A percentile compares a stretch with the other conserved stretches of the same genome.
phyloP scores from a whole-genome alignment of 1,284 basidiomycete species.

The Marasmius sp. region DNA sequence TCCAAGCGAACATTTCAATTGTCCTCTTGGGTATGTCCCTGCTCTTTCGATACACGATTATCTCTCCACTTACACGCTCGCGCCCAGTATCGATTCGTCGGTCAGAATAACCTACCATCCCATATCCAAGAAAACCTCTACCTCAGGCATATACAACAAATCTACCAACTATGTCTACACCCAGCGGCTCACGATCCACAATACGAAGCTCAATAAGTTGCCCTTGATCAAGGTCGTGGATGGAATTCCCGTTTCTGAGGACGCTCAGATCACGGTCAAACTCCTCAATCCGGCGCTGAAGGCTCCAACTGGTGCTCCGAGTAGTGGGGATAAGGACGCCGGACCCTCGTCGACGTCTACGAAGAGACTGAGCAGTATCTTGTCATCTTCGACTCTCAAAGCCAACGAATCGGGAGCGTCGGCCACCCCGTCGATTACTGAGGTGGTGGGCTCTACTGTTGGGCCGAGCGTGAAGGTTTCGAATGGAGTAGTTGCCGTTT shows the following conservation, averaged over 20 bases:
- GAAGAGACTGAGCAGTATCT: background rate
- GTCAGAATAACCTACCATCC: constrained; percentile 25
- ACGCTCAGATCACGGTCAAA: constrained; percentile 29
- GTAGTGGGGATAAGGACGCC: background rate
- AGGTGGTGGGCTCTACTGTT: background rate
- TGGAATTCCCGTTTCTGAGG: constrained; percentile 34
- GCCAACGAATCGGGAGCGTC: background rate
- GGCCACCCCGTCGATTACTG: background rate
- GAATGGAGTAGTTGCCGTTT: constrained; percentile 8
- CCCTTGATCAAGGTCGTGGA: constrained; percentile 31
- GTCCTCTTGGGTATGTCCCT: constrained; percentile 5
- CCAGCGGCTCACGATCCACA: constrained; percentile 32
- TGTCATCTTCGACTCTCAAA: background rate
- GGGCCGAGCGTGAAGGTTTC: constrained; percentile 6
- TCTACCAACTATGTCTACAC: constrained; percentile 21
- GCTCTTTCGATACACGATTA: background rate
- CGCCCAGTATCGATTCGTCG: constrained; percentile 20
- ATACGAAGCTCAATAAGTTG: constrained; percentile 27
- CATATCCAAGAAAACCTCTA: constrained; percentile 24
- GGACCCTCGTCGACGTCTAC: too few species aligned
- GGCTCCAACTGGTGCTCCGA: background rate
- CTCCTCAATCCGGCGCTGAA: constrained; percentile 20
- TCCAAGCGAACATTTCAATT: constrained; percentile 26
- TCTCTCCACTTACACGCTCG: background rate
- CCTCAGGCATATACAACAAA: constrained; percentile 19